These are phyloP conservation scores for Fraxinus platypoda DNA, from an alignment of 305 asterid genomes.

Conservation along the genomic window DNA sequence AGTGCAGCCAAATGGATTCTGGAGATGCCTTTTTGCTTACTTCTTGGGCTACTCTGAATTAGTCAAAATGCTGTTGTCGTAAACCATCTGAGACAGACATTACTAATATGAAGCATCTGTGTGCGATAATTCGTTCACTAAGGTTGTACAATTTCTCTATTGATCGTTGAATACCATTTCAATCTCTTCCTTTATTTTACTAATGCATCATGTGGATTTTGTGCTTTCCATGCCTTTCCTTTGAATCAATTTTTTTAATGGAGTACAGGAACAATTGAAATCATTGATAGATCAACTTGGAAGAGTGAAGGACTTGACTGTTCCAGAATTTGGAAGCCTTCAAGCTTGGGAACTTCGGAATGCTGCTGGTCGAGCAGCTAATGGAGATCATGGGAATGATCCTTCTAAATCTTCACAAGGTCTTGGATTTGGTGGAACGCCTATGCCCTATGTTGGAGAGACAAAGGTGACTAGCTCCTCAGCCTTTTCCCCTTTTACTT, in stretches of 20 bases:
- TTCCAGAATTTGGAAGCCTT: conserved; percentile 84
- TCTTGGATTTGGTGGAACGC: conserved; percentile 76
- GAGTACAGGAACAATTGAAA: conserved; percentile 74
- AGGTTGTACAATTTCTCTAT: not conserved
- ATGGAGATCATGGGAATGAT: conserved; percentile 63
- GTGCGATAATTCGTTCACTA: not conserved
- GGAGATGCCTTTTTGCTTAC: not conserved
- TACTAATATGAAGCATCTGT: not conserved
- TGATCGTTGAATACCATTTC: not conserved
- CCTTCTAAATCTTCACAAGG: conserved; percentile 60
- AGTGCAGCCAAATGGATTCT: not conserved
- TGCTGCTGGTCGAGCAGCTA: conserved; percentile 62
- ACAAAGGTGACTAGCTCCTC: conserved; percentile 56
- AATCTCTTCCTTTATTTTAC: not conserved
- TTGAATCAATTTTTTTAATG: conserved; percentile 3
- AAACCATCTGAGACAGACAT: not conserved
- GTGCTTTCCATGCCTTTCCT: not conserved
- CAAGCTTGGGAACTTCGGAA: conserved; percentile 82
- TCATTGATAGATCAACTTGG: conserved; percentile 77
- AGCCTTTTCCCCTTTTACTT: conserved; percentile 12
- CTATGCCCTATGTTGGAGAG: conserved; percentile 91
- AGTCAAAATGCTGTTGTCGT: not conserved
- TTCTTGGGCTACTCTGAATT: not conserved
- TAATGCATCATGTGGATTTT: not conserved
- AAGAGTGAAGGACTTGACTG: conserved; percentile 83